These are phyloP conservation scores for Eucalyptus lansdowneana DNA, from an alignment of 345 rosid species.

Conservation along the genomic window DNA sequence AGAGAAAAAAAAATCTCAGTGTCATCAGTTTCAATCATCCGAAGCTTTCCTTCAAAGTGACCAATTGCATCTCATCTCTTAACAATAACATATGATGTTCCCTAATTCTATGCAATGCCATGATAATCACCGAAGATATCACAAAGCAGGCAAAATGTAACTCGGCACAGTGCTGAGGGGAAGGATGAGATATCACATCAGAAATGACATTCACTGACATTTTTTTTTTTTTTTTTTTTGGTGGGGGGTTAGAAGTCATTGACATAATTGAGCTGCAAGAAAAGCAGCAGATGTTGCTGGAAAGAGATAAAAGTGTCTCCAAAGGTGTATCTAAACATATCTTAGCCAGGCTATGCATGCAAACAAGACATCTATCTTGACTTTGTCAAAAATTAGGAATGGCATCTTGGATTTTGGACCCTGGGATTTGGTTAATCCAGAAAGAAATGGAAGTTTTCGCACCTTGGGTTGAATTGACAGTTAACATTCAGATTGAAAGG, in stretches of 20 bases:
- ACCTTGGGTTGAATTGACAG: neutral
- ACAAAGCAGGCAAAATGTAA: neutral
- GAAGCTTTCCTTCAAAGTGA: neutral
- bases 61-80: neutral
- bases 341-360: neutral
- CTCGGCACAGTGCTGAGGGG: neutral
- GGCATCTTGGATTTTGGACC: neutral
- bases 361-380: neutral
- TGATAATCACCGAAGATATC: neutral
- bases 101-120: neutral
- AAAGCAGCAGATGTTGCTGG: neutral
- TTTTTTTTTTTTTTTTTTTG: neutral
- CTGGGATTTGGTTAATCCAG: neutral
- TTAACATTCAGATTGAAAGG: neutral
- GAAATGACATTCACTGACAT: neutral
- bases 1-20: neutral
- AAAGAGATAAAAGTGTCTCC: neutral
- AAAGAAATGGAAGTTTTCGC: neutral
- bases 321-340: neutral
- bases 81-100: neutral
- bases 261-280: neutral
- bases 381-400: neutral
- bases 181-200: neutral
- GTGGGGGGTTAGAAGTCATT: neutral
- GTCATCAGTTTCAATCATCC: neutral